Conservation (phyloP, 495 filamentous ascomycete genomes). For the Xylaria longipes region DNA sequence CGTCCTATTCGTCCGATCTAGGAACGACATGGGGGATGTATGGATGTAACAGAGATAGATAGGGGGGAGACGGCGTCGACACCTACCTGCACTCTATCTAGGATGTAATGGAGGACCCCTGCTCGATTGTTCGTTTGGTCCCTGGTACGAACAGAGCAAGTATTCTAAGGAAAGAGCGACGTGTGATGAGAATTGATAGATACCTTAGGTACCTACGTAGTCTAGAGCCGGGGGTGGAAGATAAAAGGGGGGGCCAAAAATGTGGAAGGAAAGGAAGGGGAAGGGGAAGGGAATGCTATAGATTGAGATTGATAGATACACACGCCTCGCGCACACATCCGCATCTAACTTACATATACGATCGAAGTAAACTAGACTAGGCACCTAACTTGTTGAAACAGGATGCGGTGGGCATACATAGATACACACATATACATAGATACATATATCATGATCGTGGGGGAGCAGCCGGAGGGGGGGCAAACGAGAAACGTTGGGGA, state of each 20-base stretch:
- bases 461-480: background rate
- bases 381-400: conserved; percentile 3
- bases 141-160: conserved; percentile 19
- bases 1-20: conserved; percentile 48
- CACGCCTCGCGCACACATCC: conserved; percentile 7
- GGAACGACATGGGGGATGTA: conserved; percentile 29
- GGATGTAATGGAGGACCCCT: conserved; percentile 8
- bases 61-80: background rate
- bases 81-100: conserved; percentile 14
- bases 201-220: background rate
- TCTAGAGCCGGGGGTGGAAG: background rate
- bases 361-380: background rate
- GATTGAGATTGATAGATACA: conserved; percentile 26
- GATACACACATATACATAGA: background rate
- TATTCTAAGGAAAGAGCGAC: conserved; percentile 5
- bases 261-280: background rate
- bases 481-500: conserved; percentile 7
- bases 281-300: background rate
- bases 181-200: conserved; percentile 21
- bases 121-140: background rate
- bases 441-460: conserved; percentile 5
- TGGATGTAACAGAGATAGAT: conserved; percentile 13
- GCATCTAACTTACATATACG: conserved; percentile 12
- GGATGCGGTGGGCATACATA: background rate
- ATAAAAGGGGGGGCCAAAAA: background rate